Conservation (phyloP, 1,284 basidiomycete species). For the Heterobasidion occidentale region DNA sequence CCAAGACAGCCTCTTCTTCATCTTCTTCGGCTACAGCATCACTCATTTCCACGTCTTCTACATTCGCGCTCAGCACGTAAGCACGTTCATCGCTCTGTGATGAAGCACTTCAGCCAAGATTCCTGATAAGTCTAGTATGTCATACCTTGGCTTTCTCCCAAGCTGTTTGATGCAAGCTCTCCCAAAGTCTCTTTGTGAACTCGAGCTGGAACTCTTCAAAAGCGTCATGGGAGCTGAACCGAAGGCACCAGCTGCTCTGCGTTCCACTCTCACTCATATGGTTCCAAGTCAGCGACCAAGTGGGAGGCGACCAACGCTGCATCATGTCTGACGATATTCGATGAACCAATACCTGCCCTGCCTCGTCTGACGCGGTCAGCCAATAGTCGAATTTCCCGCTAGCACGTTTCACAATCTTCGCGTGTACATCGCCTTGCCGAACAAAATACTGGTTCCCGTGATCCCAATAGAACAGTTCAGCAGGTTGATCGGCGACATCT, state of each 20-base stretch:
- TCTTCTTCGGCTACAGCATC: slow-evolving; percentile 68
- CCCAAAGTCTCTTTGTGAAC: slow-evolving; percentile 77
- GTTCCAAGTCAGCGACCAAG: slow-evolving; percentile 82
- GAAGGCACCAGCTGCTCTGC: slow-evolving; percentile 80
- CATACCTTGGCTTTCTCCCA: slow-evolving; percentile 83
- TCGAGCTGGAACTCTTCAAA: slow-evolving; percentile 61
- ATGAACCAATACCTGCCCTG: slow-evolving; percentile 51
- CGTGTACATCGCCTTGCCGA: slow-evolving; percentile 57
- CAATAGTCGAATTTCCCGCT: slow-evolving; percentile 49
- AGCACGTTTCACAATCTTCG: slow-evolving; percentile 55
- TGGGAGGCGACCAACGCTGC: slow-evolving; percentile 55
- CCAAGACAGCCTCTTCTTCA: slow-evolving; percentile 69
- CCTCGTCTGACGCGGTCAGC: slow-evolving; percentile 49
- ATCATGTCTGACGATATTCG: slow-evolving; percentile 68
- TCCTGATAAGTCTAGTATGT: not conserved
- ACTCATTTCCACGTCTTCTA: slow-evolving; percentile 82
- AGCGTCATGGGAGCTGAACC: slow-evolving; percentile 52
- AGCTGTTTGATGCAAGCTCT: slow-evolving; percentile 66
- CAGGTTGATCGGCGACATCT: slow-evolving; percentile 35
- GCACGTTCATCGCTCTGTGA: slow-evolving; percentile 66
- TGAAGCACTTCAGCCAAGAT: slow-evolving; percentile 1
- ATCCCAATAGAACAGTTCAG: slow-evolving; percentile 72
- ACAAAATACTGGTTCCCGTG: slow-evolving; percentile 61
- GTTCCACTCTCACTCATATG: slow-evolving; percentile 51
- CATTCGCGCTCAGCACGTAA: slow-evolving; percentile 64